Evolutionary conservation across 2,329 filamentous ascomycete species (phyloP).

Genomic region (Scopulariopsis brevicaulis): DNA sequence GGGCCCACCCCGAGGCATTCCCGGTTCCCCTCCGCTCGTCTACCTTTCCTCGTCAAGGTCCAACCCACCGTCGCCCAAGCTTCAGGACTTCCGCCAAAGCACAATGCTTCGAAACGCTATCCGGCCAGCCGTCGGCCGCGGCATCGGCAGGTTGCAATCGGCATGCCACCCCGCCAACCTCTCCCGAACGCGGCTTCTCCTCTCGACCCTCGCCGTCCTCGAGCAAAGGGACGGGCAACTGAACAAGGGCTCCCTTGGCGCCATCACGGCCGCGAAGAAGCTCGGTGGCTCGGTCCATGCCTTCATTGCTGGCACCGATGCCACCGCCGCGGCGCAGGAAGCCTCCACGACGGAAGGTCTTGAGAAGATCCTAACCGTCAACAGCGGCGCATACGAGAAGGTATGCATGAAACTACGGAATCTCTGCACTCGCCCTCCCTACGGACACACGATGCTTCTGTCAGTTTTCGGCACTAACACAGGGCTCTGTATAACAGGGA

Average conservation of each 20-base stretch:
- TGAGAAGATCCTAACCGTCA: slow-evolving; percentile 82
- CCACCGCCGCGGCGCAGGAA: slow-evolving; percentile 66
- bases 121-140: slow-evolving; percentile 1
- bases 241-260: slow-evolving; percentile 69
- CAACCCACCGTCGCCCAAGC: neutral
- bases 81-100: neutral
- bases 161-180: neutral
- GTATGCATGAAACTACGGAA: slow-evolving; percentile 29
- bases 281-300: slow-evolving; percentile 77
- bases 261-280: slow-evolving; percentile 76
- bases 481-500: slow-evolving; percentile 40
- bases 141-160: neutral
- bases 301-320: slow-evolving; percentile 73
- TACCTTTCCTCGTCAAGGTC: neutral
- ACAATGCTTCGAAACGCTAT: slow-evolving; percentile 1
- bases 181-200: slow-evolving; percentile 32
- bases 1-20: neutral
- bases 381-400: slow-evolving; percentile 88
- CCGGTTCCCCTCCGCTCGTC: neutral
- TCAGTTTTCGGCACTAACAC: neutral
- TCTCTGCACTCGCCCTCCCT: neutral
- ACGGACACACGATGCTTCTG: neutral
- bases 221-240: slow-evolving; percentile 89
- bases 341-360: slow-evolving; percentile 82
- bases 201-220: slow-evolving; percentile 82